These are phyloP conservation scores for Cladorrhinum samala DNA, from an alignment of 495 filamentous ascomycete species.

Conservation along the genomic window DNA sequence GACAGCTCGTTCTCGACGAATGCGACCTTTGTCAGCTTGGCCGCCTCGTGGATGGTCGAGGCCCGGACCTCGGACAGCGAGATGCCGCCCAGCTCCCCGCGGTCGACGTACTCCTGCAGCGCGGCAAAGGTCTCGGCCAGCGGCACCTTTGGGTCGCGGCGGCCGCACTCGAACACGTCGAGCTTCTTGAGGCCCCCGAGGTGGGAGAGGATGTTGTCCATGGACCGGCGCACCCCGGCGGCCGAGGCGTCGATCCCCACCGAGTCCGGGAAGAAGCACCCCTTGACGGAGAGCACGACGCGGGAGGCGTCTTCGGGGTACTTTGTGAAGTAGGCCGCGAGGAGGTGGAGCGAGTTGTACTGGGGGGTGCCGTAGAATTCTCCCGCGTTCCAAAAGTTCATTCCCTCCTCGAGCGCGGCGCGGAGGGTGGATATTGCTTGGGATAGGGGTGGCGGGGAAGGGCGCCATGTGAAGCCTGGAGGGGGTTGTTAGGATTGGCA, in stretches of 20 bases:
- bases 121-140: constrained; percentile 44
- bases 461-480: constrained; percentile 45
- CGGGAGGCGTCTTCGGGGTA: constrained; percentile 67
- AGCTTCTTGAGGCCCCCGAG: constrained; percentile 71
- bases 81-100: constrained; percentile 76
- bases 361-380: constrained; percentile 71
- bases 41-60: constrained; percentile 67
- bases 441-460: not conserved
- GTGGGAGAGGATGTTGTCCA: constrained; percentile 59
- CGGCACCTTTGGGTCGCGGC: constrained; percentile 58
- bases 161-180: constrained; percentile 74
- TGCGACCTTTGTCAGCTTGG: constrained; percentile 60
- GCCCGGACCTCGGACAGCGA: constrained; percentile 66
- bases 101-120: constrained; percentile 59
- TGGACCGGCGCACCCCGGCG: constrained; percentile 54
- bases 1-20: constrained; percentile 78
- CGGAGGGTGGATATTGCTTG: constrained; percentile 60
- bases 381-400: constrained; percentile 75
- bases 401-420: constrained; percentile 56
- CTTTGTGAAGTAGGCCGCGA: constrained; percentile 58
- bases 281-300: constrained; percentile 61
- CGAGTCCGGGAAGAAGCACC: constrained; percentile 35
- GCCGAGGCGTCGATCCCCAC: constrained; percentile 51
- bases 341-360: constrained; percentile 59
- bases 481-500: constrained; percentile 27